A percentile compares a stretch with the other conserved stretches of the same genome.
Evolutionary conservation across 495 filamentous ascomycete species (phyloP).

Genomic region (Pyrenula massariospora): DNA sequence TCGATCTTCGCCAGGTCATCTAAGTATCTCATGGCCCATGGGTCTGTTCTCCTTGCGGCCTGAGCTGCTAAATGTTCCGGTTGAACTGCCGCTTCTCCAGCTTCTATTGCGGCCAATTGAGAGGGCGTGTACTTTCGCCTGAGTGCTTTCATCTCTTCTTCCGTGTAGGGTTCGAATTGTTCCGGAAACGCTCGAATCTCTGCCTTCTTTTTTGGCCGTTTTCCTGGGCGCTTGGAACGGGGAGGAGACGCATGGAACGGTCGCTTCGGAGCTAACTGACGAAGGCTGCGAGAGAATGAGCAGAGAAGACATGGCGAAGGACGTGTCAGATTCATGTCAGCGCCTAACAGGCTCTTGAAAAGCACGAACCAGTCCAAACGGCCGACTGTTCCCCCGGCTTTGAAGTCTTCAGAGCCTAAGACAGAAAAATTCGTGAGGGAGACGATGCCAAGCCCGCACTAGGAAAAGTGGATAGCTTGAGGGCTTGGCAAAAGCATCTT

Average conservation of each 20-base stretch:
- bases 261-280: conserved; percentile 33
- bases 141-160: conserved; percentile 53
- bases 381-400: too few relatives aligned
- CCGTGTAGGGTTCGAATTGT: conserved; percentile 53
- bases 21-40: conserved; percentile 61
- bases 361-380: too few relatives aligned
- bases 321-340: conserved; percentile 50
- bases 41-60: conserved; percentile 55
- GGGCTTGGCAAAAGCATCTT: too few relatives aligned
- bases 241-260: conserved; percentile 39
- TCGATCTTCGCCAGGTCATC: conserved; percentile 74
- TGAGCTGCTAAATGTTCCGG: conserved; percentile 64
- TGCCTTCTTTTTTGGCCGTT: conserved; percentile 7
- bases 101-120: conserved; percentile 76
- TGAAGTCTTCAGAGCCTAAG: too few relatives aligned
- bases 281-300: conserved; percentile 30
- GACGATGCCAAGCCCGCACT: too few relatives aligned
- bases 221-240: conserved; percentile 19
- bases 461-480: too few relatives aligned
- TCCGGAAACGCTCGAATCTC: conserved; percentile 18
- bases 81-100: conserved; percentile 73
- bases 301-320: conserved; percentile 48
- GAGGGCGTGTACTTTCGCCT: conserved; percentile 58
- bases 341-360: too few relatives aligned
- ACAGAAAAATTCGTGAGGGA: too few relatives aligned